phyloP scores from a whole-genome alignment of 805 yeast species.

The Wickerhamomyces alni region DNA sequence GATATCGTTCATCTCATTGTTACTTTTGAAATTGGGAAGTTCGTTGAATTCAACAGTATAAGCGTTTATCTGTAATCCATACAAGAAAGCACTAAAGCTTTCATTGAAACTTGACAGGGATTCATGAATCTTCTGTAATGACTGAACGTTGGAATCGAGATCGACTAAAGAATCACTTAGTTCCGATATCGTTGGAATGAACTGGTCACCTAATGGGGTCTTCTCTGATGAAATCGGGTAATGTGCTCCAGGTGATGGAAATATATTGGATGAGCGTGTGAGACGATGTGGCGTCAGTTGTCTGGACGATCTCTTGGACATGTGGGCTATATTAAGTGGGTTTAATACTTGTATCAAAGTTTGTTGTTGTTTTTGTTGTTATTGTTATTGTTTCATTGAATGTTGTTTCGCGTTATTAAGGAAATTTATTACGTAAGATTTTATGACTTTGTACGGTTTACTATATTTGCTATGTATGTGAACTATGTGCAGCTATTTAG shows the following conservation, averaged over 20 bases:
- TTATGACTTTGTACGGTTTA: too few relatives aligned
- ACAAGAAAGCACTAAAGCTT: constrained; percentile 67
- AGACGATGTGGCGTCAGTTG: constrained; percentile 31
- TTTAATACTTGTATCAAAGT: background rate
- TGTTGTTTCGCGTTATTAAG: too few relatives aligned
- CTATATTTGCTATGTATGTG: background rate
- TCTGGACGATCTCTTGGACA: constrained; percentile 16
- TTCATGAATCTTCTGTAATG: constrained; percentile 54
- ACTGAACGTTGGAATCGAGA: constrained; percentile 52
- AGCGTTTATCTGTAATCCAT: constrained; percentile 79
- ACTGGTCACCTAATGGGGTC: constrained; percentile 35
- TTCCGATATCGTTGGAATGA: constrained; percentile 36
- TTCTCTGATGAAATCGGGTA: constrained; percentile 35
- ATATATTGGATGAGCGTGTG: constrained; percentile 30
- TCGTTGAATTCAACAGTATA: constrained; percentile 72
- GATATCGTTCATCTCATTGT: constrained; percentile 13
- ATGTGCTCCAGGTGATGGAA: constrained; percentile 39
- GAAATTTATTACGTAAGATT: too few relatives aligned
- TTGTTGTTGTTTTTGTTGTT: background rate
- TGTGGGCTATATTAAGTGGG: too few relatives aligned
- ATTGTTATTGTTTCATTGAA: too few relatives aligned
- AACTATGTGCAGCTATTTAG: constrained; percentile 14
- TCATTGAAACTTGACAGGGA: constrained; percentile 66
- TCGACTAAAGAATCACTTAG: constrained; percentile 46
- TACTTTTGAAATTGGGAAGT: constrained; percentile 12